Evolutionary conservation across 1,284 basidiomycete genomes (phyloP), one percentile per base, ranked within the genome.

Genomic region (Ustilago nuda): DNA sequence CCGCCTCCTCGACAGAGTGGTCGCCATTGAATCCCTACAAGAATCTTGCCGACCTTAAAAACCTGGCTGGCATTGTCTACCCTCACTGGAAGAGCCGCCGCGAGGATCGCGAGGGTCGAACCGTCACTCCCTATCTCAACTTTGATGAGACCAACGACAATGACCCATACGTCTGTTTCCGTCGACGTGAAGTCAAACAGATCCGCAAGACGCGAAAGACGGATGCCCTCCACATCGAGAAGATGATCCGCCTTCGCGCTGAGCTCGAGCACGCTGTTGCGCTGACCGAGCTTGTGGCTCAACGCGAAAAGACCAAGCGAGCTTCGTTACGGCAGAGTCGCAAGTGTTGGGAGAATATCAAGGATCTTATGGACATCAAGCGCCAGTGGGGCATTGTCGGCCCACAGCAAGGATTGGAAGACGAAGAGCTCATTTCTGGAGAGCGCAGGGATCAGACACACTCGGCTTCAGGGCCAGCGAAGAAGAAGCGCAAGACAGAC

Each of bases 81-180:
- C 77, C 83, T 0, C 83, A 80, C 66, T 85, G 84, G 84, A 82
- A 83, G 61, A 70, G 81, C 32, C 77, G 83, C 4, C 72, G 83
- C 4, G 79, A 84, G 33, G 82, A 83, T 12, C 73, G 80, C 11
- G 78, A 80, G 48, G 84, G 84, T 17, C 80, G 78, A 39, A 19
- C 74, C 7, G 77, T 85, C 15, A 72, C 69, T 3, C 82, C 84
- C 0, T 53, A 35, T n/a, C 78, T 85, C 66, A 85, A 84, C 71
- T 84, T 91, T 76, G 95, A 99, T 86, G 96, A 98, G 87, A 90
- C 92, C 41, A 96, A 98, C 86, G 91, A 92, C 59, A 95, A 94
- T 69, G 95, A 98, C 84, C 97, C 97, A 0, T 99, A 98, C 78
- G 94, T 98, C 57, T 99, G 97, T 87, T 99, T 99, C 90, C 92